Conservation (phyloP, 2,329 filamentous ascomycete species). For the Colletotrichum sp. region DNA sequence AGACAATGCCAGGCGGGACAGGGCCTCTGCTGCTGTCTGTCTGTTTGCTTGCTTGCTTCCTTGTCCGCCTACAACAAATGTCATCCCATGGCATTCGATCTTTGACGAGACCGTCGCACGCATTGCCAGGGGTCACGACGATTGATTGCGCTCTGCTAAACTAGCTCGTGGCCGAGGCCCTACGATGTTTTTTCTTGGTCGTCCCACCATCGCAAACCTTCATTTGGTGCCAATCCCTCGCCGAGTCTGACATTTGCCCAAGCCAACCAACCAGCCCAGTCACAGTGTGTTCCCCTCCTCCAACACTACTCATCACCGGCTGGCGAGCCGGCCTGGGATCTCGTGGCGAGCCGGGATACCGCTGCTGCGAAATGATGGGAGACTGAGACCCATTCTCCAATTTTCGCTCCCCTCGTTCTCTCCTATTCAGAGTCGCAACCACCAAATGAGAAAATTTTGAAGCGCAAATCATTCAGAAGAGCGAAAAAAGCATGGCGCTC, state of each 20-base stretch:
- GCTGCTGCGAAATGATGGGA: conserved; percentile 4
- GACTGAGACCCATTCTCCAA: conserved; percentile 6
- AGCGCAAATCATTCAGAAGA: not conserved
- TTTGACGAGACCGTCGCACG: not conserved
- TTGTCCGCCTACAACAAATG: not conserved
- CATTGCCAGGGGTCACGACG: not conserved
- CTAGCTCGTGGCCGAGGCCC: conserved; percentile 1
- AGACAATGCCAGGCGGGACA: not conserved
- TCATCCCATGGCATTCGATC: conserved; percentile 2
- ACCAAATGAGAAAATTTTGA: not conserved
- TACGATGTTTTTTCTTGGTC: not conserved
- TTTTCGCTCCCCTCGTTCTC: not conserved
- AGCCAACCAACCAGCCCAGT: not conserved
- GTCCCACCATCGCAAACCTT: conserved; percentile 8
- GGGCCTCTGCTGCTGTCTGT: not conserved
- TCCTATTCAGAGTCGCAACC: not conserved
- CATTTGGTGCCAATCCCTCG: not conserved
- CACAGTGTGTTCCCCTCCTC: not conserved
- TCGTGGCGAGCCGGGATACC: not conserved
- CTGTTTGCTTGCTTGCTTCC: not conserved
- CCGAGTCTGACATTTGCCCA: not conserved
- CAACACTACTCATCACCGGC: not conserved
- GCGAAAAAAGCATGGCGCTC: not conserved
- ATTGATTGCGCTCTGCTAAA: not conserved
- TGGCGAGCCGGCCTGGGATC: not conserved